Base-by-base conservation (phyloP, 345 rosid genomes). In the Salix caprea region DNA sequence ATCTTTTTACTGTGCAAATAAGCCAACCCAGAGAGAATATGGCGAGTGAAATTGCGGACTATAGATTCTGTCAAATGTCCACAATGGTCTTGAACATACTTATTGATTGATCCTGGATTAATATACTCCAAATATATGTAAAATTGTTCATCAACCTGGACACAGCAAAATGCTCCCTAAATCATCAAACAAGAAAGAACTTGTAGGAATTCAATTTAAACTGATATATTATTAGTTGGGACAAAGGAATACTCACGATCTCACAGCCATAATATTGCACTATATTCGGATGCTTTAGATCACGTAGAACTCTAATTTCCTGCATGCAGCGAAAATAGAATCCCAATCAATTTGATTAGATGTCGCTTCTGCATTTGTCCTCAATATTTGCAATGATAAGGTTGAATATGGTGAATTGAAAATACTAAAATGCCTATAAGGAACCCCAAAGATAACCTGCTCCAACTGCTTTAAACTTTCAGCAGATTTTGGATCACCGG, bases 211-310 rank as follows among this genome's bases (percentile, higher is more conserved):
- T 30, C 44, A 56, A 70, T 58, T 69, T n/a, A 30, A 74, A 70
- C 44, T 15, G 16, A 71, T 21, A 10, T 5, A 21, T 30, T 5
- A 65, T 16, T 40, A 52, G 39, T 71, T 34, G 32, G 71, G 66
- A 23, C 13, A 28, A 64, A 67, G n/a, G 61, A 72, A 34, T 39
- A 69, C 89, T 69, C 76, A 91, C 96, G 23, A 82, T 83, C 82
- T 89, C 93, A 84, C 91, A 83, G 70, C 96, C 91, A 76, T 89
- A 88, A 74, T 91, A 91, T 73, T 86, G 91, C 81, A 91, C 96
- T 18, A 91, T 89, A 83, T 91, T 91, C n/a, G 70, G 91, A 79
- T 89, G 93, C 82, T 82, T 72, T 72, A 88, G 78, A 21, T 83
- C 81, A 11, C 40, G 67, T 42, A 91, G 88, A 79, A 89, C 76